Conservation (phyloP, 768 basidiomycete genomes). For the Termitomyces sp. region DNA sequence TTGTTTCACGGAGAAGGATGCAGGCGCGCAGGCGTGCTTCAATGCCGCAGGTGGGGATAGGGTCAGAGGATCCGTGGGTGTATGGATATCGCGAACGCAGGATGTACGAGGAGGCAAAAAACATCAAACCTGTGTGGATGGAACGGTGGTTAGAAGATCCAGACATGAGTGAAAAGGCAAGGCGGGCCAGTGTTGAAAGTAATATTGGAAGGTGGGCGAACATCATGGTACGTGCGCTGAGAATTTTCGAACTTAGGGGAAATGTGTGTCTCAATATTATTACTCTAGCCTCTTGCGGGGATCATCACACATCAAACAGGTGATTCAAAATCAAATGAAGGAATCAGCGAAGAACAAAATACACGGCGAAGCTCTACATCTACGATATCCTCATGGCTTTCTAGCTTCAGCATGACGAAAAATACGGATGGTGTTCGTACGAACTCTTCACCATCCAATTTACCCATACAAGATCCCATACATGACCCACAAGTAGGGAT, state of each 20-base stretch:
- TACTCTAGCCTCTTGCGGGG: slow-evolving; percentile 11
- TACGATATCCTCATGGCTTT: slow-evolving; percentile 10
- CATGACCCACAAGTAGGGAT: slow-evolving; percentile 17
- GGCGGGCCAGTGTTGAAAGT: not conserved
- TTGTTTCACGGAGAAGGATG: slow-evolving; percentile 38
- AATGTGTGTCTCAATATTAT: not conserved
- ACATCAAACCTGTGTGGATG: slow-evolving; percentile 9
- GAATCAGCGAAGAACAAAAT: not conserved
- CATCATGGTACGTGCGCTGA: slow-evolving; percentile 10
- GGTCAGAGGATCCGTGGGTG: slow-evolving; percentile 16
- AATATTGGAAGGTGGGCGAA: not conserved
- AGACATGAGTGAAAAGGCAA: not conserved
- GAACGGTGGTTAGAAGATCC: slow-evolving; percentile 11
- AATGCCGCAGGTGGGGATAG: not conserved
- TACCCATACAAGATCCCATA: slow-evolving; percentile 4
- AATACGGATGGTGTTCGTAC: not conserved
- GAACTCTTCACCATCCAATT: not conserved
- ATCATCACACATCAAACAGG: not conserved
- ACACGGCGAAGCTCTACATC: slow-evolving; percentile 1
- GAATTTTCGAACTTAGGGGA: not conserved
- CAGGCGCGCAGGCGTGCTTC: slow-evolving; percentile 20
- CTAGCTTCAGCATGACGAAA: not conserved
- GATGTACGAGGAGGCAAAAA: not conserved
- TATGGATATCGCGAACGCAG: slow-evolving; percentile 5
- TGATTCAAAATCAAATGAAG: not conserved